A percentile compares a stretch with the other conserved stretches of the same genome.
Conservation (phyloP, 768 basidiomycete species). For the Suillus discolor region DNA sequence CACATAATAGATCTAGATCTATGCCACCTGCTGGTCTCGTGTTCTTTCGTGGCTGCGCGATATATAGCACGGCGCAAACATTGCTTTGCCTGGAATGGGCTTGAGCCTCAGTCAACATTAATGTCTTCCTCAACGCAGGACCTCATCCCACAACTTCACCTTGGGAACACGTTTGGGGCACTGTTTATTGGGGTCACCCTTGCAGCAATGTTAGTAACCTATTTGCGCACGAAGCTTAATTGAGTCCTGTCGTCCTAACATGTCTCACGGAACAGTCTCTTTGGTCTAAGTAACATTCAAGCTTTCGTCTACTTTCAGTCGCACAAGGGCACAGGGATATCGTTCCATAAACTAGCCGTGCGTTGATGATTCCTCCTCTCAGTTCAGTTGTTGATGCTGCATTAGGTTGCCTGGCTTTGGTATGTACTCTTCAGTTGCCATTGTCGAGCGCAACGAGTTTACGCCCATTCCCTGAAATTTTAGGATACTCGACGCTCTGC, state of each 20-base stretch:
- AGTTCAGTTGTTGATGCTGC: neutral
- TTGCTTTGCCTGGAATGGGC: neutral
- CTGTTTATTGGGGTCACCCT: neutral
- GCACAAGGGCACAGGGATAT: neutral
- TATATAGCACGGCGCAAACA: neutral
- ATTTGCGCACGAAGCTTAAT: too few relatives aligned
- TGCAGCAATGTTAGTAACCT: neutral
- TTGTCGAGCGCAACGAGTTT: neutral
- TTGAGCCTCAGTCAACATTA: neutral
- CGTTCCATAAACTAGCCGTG: neutral
- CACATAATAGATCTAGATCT: neutral
- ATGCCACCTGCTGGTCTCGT: neutral
- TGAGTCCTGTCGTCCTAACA: neutral
- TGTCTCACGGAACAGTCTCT: neutral
- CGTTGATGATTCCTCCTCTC: neutral
- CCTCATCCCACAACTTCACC: neutral
- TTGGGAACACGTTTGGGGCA: conserved; percentile 3
- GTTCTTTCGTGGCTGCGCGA: neutral
- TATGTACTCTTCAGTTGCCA: neutral
- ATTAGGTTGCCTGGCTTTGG: conserved; percentile 5
- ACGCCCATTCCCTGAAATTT: neutral
- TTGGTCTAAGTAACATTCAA: conserved; percentile 4
- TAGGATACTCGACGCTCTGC: neutral
- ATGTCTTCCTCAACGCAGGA: conserved; percentile 1
- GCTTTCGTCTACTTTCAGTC: conserved; percentile 4